Conservation (phyloP, 2,329 filamentous ascomycete genomes). For the Exophiala lecanii-corni region DNA sequence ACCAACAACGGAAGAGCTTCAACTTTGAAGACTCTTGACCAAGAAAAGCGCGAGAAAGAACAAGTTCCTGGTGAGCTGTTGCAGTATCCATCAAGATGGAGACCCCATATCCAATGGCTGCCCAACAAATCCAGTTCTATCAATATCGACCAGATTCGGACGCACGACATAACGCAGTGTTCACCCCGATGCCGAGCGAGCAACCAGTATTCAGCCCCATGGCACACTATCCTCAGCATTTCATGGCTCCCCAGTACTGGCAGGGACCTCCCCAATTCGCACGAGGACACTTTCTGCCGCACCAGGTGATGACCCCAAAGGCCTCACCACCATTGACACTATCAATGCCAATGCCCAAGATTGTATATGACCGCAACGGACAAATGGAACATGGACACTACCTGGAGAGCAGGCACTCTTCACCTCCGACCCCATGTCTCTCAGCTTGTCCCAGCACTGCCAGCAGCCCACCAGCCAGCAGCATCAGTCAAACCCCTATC, state of each 20-base stretch:
- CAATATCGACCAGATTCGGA: slow-evolving; percentile 78
- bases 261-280: slow-evolving; percentile 43
- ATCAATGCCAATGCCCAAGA: slow-evolving; percentile 63
- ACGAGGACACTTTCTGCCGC: slow-evolving; percentile 46
- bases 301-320: slow-evolving; percentile 59
- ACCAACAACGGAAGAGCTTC: slow-evolving; percentile 2
- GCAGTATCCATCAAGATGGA: slow-evolving; percentile 16
- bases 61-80: neutral
- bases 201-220: slow-evolving; percentile 42
- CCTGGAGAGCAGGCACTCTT: slow-evolving; percentile 48
- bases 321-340: slow-evolving; percentile 69
- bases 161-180: slow-evolving; percentile 69
- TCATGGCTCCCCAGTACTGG: slow-evolving; percentile 36
- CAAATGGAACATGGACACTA: slow-evolving; percentile 26
- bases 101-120: slow-evolving; percentile 23
- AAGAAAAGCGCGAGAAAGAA: slow-evolving; percentile 5
- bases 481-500: slow-evolving; percentile 38
- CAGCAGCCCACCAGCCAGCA: slow-evolving; percentile 75
- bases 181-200: slow-evolving; percentile 60
- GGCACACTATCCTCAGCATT: slow-evolving; percentile 35
- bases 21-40: slow-evolving; percentile 4
- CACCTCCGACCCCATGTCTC: slow-evolving; percentile 80
- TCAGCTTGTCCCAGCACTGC: slow-evolving; percentile 79
- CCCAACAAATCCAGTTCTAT: slow-evolving; percentile 62
- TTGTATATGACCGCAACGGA: slow-evolving; percentile 22